Base-by-base conservation (phyloP, 495 filamentous ascomycete species). In the Podospora appendiculata region DNA sequence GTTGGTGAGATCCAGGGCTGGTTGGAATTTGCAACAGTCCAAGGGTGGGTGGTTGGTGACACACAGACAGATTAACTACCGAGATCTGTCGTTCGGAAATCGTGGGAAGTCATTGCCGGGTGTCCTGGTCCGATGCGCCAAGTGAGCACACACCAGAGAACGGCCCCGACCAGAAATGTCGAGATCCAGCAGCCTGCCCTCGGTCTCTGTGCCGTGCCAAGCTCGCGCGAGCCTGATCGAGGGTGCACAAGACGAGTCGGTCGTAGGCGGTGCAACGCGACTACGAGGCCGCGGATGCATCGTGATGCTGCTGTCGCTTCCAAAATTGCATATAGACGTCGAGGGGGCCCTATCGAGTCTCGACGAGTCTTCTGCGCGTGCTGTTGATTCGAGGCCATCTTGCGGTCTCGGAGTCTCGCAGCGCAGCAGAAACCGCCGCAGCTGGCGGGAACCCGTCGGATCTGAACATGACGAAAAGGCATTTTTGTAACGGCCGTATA, bases 401-500 rank as follows among this genome's bases (percentile, higher is more conserved):
- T 25, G 25, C 25, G 5, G 25, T 25, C 5, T 25, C 25, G 25
- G 25, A 25, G 25, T 25, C 25, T 2, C 25, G 25, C 25, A 25
- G 25, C 25, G 25, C 25, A 25, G 25, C 25, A 25, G 25, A 5
- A 25, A 25, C 25, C 25, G 25, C 25, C 25, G 41, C 39, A 51
- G 32, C 19, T 51, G 10, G 41, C 55, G 50, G 52, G 57, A 48
- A 45, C 32, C 42, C 49, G 50, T 57, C 52, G 38, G 47, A 52
- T 59, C 52, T 59, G 52, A n/a, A 51, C 36, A 32, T 8, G 49
- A 48, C 5, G 25, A 2, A 25, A 5, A n/a, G n/a, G 46, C 46
- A 34, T 48, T 36, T 14, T 51, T 56, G 61, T 63, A 60, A 25
- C 55, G 58, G 61, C 61, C 61, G 61, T 61, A 64, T 47, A 52